Base-by-base conservation (phyloP, 139 green algal species). In the Micromonas commoda region DNA sequence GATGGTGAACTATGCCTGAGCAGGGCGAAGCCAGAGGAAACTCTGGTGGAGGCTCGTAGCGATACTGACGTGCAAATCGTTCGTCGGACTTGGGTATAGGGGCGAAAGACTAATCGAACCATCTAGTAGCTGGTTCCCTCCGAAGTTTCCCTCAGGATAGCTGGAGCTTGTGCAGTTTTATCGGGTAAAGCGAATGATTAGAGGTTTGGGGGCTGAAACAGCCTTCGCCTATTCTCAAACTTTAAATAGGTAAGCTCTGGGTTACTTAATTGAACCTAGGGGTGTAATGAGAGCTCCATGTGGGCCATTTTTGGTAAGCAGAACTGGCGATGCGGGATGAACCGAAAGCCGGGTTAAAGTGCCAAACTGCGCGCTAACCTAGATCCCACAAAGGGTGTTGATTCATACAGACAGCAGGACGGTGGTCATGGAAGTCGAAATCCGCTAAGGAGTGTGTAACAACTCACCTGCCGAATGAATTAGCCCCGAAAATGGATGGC, bases 61-160 rank as follows among this genome's bases (percentile, higher is more conserved):
- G 91, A 90, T 94, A 88, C 91, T 94, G 90, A 96, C 90, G 91
- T 96, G 91, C 91, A 96, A 96, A 96, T 96, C 90, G 91, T 89
- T 96, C 91, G 91, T 94, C 90, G 82, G 88, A 96, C 87, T 94
- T 96, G 88, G 89, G 91, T 95, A 96, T 96, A 95, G 90, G 91
- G 91, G 91, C 91, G 91, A 96, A 96, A 96, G 91, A 96, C 91
- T 96, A 96, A 96, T 96, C 91, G 91, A 96, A 96, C 91, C 89
- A 94, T 94, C 87, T 93, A 96, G 90, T 96, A 96, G 91, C 90
- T 96, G 91, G 89, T 96, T 96, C 85, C 89, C 88, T 92, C 91
- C 88, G 90, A 96, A 96, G 89, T 94, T 93, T 96, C 89, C 90
- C 89, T 88, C 88, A 93, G 91, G 87, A 93, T 92, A 95, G 90